phyloP scores from a whole-genome alignment of 768 basidiomycete species.

The Cubamyces lactineus region DNA sequence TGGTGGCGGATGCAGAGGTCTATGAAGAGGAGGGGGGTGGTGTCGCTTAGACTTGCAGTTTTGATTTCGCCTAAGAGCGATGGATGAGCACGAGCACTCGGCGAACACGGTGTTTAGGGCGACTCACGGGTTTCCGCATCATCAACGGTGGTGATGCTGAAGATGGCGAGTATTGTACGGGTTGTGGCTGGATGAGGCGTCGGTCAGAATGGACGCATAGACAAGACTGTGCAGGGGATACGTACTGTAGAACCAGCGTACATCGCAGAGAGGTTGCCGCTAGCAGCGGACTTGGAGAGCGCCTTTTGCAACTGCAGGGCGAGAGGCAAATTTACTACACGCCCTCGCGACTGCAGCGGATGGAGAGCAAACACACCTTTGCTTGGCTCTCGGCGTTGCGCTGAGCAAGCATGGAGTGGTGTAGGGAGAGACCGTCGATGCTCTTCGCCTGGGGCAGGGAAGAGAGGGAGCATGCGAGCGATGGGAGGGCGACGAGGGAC shows the following conservation, averaged over 20 bases:
- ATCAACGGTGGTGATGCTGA: slow-evolving; percentile 36
- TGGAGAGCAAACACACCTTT: slow-evolving; percentile 51
- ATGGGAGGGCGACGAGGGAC: slow-evolving; percentile 73
- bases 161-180: slow-evolving; percentile 25
- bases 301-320: slow-evolving; percentile 61
- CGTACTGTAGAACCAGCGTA: slow-evolving; percentile 28
- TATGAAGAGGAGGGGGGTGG: slow-evolving; percentile 22
- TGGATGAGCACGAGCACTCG: background rate
- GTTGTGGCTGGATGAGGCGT: slow-evolving; percentile 19
- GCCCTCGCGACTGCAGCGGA: background rate
- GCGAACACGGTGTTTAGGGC: background rate
- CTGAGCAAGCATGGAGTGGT: slow-evolving; percentile 66
- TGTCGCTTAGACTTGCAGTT: slow-evolving; percentile 30
- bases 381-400: slow-evolving; percentile 74
- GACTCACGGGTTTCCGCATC: slow-evolving; percentile 40
- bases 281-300: slow-evolving; percentile 52
- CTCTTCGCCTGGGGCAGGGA: slow-evolving; percentile 73
- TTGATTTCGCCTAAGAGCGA: slow-evolving; percentile 32
- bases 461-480: slow-evolving; percentile 67
- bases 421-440: slow-evolving; percentile 65
- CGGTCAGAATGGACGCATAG: slow-evolving; percentile 5
- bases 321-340: slow-evolving; percentile 18
- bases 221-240: slow-evolving; percentile 11
- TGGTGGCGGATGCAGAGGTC: slow-evolving; percentile 18
- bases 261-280: slow-evolving; percentile 26